Conservation (phyloP, 1,284 basidiomycete species). For the Malassezia yamatoensis region DNA sequence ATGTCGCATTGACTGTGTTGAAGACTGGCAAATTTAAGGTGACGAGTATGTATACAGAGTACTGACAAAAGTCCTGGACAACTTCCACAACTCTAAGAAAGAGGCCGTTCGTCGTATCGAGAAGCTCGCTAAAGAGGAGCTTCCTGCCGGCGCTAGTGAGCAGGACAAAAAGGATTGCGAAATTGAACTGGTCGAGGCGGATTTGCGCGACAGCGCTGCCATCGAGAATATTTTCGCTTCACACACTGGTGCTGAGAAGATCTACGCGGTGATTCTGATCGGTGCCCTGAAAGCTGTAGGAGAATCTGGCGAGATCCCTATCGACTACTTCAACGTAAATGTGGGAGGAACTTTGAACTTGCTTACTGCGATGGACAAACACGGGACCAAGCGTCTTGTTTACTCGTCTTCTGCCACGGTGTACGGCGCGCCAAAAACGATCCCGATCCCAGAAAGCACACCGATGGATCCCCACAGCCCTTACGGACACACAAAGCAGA, state of each 20-base stretch:
- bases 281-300: constrained; percentile 97
- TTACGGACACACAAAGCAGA: constrained; percentile 90
- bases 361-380: constrained; percentile 60
- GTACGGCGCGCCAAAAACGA: constrained; percentile 81
- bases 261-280: constrained; percentile 93
- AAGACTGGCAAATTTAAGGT: constrained; percentile 80
- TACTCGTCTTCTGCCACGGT: constrained; percentile 99
- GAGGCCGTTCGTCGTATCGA: constrained; percentile 63
- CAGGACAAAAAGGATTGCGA: constrained; percentile 61
- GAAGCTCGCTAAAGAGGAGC: constrained; percentile 62
- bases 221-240: constrained; percentile 33
- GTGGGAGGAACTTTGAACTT: constrained; percentile 41
- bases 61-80: constrained; percentile 34
- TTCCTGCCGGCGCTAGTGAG: constrained; percentile 59
- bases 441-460: constrained; percentile 90
- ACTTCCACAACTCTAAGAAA: constrained; percentile 74
- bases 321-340: constrained; percentile 54
- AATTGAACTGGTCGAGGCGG: constrained; percentile 55
- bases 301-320: constrained; percentile 85
- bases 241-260: constrained; percentile 48
- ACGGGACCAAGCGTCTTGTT: constrained; percentile 72
- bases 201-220: constrained; percentile 34
- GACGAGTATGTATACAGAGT: constrained; percentile 27
- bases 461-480: constrained; percentile 79
- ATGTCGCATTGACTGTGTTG: constrained; percentile 75